phyloP scores from a whole-genome alignment of 208 protist genomes.

The Acanthamoeba healyi region DNA sequence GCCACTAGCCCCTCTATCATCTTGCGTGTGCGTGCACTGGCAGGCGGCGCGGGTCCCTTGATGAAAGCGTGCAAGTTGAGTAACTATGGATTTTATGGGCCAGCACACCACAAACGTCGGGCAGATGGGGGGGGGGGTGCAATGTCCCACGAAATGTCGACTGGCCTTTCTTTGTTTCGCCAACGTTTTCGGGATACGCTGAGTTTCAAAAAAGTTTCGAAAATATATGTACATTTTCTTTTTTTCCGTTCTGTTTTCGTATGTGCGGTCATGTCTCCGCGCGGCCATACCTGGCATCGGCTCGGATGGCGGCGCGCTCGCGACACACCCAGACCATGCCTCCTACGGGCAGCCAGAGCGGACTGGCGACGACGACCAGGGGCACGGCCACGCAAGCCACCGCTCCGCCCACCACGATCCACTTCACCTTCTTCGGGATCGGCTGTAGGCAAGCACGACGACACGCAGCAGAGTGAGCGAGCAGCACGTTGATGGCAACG shows the following conservation, averaged over 20 bases:
- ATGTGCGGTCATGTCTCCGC: no score
- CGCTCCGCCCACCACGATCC: not conserved
- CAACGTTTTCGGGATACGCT: not conserved
- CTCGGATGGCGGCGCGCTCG: not conserved
- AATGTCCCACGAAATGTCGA: not conserved
- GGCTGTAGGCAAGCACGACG: not conserved
- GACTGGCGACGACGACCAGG: not conserved
- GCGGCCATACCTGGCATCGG: no score
- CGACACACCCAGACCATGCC: constrained; percentile 25
- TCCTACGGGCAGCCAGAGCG: not conserved
- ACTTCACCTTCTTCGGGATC: constrained; percentile 4
- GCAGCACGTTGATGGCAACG: not conserved
- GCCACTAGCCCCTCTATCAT: constrained; percentile 66
- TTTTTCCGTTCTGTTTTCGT: no score
- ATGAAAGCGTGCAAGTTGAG: no score
- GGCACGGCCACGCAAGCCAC: not conserved
- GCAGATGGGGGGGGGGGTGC: not conserved
- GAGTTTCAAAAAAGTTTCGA: no score
- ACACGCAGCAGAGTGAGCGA: not conserved
- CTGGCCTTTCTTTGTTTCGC: not conserved
- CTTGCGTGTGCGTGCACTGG: not conserved
- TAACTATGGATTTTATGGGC: no score
- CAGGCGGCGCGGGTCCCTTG: no score
- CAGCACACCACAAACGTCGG: not conserved
- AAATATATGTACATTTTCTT: no score